phyloP scores from a whole-genome alignment of 176 grass and related monocot species.

The Cocos nucifera region DNA sequence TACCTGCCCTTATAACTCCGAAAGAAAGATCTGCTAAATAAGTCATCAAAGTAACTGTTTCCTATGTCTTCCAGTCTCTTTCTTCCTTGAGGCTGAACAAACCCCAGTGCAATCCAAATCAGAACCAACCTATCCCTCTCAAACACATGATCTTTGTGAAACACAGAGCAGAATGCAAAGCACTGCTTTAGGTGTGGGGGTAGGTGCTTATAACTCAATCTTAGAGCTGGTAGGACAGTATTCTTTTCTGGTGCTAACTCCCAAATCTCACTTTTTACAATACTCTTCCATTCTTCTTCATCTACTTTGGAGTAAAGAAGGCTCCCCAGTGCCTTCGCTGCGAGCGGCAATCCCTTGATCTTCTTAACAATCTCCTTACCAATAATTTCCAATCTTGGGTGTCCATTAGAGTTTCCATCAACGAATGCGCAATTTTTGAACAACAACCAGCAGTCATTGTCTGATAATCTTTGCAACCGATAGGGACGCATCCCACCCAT shows the following conservation, averaged over 20 bases:
- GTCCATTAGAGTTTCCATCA: conserved; percentile 28
- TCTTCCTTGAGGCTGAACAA: conserved; percentile 32
- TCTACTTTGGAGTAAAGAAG: conserved; percentile 48
- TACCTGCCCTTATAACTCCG: conserved; percentile 42
- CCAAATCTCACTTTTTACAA: conserved; percentile 56
- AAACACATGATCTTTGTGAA: conserved; percentile 62
- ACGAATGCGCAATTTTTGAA: conserved; percentile 54
- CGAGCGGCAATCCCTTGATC: conserved; percentile 56
- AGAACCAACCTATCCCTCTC: conserved; percentile 41
- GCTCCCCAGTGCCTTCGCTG: conserved; percentile 53
- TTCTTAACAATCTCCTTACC: conserved; percentile 60
- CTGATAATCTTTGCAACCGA: conserved; percentile 41
- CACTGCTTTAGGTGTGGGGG: conserved; percentile 61
- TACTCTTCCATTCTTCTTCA: conserved; percentile 52
- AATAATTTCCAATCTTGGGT: conserved; percentile 36
- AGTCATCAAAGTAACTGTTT: conserved; percentile 46
- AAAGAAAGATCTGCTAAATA: conserved; percentile 57
- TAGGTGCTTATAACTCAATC: conserved; percentile 59
- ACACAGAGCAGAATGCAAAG: conserved; percentile 75
- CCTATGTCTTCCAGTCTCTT: conserved; percentile 47
- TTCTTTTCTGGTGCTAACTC: conserved; percentile 34
- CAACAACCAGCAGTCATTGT: conserved; percentile 48
- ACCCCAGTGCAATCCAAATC: conserved; percentile 57
- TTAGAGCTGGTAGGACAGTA: conserved; percentile 56
- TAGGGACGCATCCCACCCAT: conserved; percentile 44